phyloP scores from a whole-genome alignment of 352 stramenopile genomes.

The Phytophthora hybrid region DNA sequence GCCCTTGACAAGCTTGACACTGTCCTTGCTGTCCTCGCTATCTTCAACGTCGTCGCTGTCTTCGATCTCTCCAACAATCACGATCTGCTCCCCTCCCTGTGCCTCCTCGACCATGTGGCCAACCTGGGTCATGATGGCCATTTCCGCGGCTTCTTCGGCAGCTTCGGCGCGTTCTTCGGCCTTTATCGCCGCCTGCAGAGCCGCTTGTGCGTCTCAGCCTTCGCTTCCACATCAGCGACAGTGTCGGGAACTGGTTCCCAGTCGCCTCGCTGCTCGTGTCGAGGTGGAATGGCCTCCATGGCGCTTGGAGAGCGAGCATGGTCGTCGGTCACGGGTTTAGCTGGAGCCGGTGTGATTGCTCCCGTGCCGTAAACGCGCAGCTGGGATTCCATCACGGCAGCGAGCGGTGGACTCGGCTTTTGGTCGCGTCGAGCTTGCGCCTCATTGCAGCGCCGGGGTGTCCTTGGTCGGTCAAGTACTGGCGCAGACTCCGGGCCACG shows the following conservation, averaged over 20 bases:
- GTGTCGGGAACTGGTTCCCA: not conserved
- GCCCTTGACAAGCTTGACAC: not conserved
- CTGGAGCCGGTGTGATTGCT: not conserved
- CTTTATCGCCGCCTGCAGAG: not conserved
- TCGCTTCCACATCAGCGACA: conserved; percentile 2
- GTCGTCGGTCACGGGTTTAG: not conserved
- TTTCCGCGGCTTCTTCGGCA: conserved; percentile 8
- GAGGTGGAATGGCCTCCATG: conserved; percentile 8
- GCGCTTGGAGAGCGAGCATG: not conserved
- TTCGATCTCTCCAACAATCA: not conserved
- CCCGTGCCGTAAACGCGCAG: not conserved
- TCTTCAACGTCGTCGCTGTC: not conserved
- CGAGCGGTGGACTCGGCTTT: not conserved
- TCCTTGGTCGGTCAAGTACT: not conserved
- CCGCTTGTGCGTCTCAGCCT: conserved; percentile 7
- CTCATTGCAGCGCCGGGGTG: conserved; percentile 5
- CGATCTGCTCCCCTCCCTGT: not conserved
- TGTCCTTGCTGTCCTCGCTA: not conserved
- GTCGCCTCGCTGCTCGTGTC: not conserved
- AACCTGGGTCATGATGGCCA: conserved; percentile 3
- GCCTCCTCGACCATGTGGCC: not conserved
- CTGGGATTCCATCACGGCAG: conserved; percentile 2
- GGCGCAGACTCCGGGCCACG: conserved; percentile 14
- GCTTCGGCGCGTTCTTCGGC: conserved; percentile 4
- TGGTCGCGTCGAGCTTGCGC: not conserved